A percentile compares a stretch with the other conserved stretches of the same genome.
Evolutionary conservation across 1,284 basidiomycete species (phyloP).

Genomic region (Sanguinoderma infundibulare): DNA sequence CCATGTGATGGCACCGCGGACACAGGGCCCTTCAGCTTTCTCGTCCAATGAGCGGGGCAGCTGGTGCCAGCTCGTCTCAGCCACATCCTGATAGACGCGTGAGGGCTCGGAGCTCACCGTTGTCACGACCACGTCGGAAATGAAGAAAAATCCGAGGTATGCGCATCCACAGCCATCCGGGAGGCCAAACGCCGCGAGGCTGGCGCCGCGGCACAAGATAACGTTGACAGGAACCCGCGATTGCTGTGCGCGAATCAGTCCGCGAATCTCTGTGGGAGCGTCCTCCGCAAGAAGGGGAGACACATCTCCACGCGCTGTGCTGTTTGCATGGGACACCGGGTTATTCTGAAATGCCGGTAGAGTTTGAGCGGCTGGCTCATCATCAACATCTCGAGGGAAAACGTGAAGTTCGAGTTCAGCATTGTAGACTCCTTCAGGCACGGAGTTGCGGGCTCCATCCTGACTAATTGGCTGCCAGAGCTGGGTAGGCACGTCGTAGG

Average conservation of each 20-base stretch:
- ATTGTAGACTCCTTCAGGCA: background rate
- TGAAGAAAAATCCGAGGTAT: constrained; percentile 26
- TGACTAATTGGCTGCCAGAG: background rate
- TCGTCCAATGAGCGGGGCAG: background rate
- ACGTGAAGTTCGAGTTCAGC: background rate
- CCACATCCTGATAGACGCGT: background rate
- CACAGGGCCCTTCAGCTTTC: background rate
- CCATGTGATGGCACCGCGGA: constrained; percentile 14
- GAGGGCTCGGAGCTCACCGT: background rate
- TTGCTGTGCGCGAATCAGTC: constrained; percentile 8
- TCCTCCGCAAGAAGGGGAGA: background rate
- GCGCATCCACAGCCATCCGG: constrained; percentile 22
- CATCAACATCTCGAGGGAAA: background rate
- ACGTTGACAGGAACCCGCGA: constrained; percentile 17
- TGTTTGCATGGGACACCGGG: background rate
- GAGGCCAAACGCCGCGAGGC: constrained; percentile 15
- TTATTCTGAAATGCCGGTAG: background rate
- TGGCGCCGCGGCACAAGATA: constrained; percentile 20
- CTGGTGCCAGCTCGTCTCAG: background rate
- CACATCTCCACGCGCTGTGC: background rate
- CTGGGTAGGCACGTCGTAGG: background rate
- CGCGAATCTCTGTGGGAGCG: constrained; percentile 22
- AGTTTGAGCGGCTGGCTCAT: background rate
- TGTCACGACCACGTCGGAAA: constrained; percentile 6
- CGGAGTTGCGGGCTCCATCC: background rate